Evolutionary conservation across 2,329 filamentous ascomycete species (phyloP), one percentile per base, ranked within the genome.

Genomic region (Fusarium falciforme): DNA sequence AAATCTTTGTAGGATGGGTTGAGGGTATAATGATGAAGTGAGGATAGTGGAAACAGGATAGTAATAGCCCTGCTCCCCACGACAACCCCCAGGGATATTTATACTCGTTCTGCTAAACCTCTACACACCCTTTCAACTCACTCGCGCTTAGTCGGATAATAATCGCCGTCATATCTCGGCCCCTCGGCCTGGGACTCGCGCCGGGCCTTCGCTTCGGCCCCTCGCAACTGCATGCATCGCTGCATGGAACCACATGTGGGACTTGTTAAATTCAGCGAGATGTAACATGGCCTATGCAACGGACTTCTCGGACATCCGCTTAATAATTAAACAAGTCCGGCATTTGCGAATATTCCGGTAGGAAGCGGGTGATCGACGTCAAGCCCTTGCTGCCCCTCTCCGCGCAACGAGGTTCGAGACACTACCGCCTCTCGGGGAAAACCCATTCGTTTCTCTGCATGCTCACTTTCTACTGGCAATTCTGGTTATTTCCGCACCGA

Each of bases 111-210:
- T 14, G 27, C 6, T 5, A 29, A n/a, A 8, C 3, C 25, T 31
- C 27, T 31, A 52, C 10, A 52, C 47, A 52, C 47, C 47, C 27
- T 29, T 29, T 31, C 47, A n/a, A 8, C 8, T 17, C 47, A 5
- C 47, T 52, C 25, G 47, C 47, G 25, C 47, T 52, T 52, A 31
- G 47, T 52, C 47, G 44, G 44, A 27, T 17, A 49, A 27, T 49
- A 27, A 31, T 52, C 47, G 47, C 47, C 47, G 47, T 31, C 17
- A n/a, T 20, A n/a, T 10, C 38, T 58, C 64, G 57, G 72, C 58
- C 14, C 72, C 40, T 75, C 66, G 69, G 72, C 58, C 66, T 62
- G 11, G 36, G 14, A 38, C 35, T 66, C 20, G 17, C 31, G 42
- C 35, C 44, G 63, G 57, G 36, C 57, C 27, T 12, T 64, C 42